These are phyloP conservation scores for Metschnikowia borealis DNA, from an alignment of 805 yeast species.

Conservation along the genomic window DNA sequence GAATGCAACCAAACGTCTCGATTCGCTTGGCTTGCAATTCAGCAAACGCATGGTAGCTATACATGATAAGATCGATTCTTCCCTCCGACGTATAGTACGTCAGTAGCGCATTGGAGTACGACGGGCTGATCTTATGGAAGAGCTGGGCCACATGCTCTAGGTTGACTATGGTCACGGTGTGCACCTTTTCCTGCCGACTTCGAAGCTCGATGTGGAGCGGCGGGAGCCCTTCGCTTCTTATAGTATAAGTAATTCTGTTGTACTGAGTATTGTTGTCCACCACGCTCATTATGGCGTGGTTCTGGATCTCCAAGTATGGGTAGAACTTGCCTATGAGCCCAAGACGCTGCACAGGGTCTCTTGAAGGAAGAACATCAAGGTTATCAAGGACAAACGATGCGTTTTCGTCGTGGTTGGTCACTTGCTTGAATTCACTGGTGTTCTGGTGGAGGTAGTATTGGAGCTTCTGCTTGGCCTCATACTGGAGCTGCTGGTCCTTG, in stretches of 20 bases:
- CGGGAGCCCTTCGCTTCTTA: slow-evolving; percentile 8
- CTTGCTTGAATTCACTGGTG: slow-evolving; percentile 11
- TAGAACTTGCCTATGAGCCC: slow-evolving; percentile 23
- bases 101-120: slow-evolving; percentile 18
- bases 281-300: slow-evolving; percentile 1
- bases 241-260: slow-evolving; percentile 2
- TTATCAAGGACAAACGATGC: slow-evolving; percentile 19
- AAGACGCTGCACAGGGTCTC: slow-evolving; percentile 28
- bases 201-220: slow-evolving; percentile 5
- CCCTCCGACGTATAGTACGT: slow-evolving; percentile 22
- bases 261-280: background rate
- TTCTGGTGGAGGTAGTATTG: slow-evolving; percentile 17
- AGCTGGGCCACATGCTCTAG: slow-evolving; percentile 2
- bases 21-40: slow-evolving; percentile 21
- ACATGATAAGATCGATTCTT: slow-evolving; percentile 29
- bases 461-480: slow-evolving; percentile 14
- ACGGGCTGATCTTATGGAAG: slow-evolving; percentile 13
- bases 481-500: slow-evolving; percentile 13
- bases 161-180: slow-evolving; percentile 5
- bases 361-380: slow-evolving; percentile 34
- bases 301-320: slow-evolving; percentile 22
- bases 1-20: slow-evolving; percentile 19
- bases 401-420: slow-evolving; percentile 12
- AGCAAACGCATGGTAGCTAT: slow-evolving; percentile 31
- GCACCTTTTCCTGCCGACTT: slow-evolving; percentile 9